phyloP scores from a whole-genome alignment of 768 basidiomycete species.

The Podaxis mareebaensis region DNA sequence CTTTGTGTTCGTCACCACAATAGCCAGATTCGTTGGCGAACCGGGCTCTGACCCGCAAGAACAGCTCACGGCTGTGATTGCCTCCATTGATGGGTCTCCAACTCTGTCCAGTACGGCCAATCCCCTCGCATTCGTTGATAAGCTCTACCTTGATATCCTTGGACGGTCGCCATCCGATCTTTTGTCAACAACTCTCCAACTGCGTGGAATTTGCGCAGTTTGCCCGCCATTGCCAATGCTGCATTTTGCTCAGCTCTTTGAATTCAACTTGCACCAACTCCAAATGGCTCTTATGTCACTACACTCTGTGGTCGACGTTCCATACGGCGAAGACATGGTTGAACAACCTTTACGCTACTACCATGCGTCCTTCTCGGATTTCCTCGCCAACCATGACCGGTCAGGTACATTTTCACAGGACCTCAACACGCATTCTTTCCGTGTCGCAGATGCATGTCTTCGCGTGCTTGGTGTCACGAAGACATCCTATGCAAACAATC shows the following conservation, averaged over 20 bases:
- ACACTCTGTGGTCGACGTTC: background rate
- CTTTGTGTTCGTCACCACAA: background rate
- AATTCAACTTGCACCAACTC: background rate
- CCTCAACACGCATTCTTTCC: background rate
- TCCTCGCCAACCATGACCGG: background rate
- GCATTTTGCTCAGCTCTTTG: background rate
- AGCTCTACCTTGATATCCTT: background rate
- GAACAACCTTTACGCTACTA: background rate
- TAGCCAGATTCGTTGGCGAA: background rate
- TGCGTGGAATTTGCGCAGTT: background rate
- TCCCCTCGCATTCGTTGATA: background rate
- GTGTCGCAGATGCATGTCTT: background rate
- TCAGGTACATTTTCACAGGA: background rate
- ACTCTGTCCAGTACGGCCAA: background rate
- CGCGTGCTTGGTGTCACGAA: background rate
- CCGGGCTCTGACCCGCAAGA: background rate
- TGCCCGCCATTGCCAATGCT: background rate
- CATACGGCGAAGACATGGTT: background rate
- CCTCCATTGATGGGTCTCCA: background rate
- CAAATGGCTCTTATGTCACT: background rate
- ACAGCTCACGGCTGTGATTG: background rate
- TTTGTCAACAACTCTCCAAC: background rate
- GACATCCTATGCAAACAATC: background rate
- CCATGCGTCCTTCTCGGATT: background rate
- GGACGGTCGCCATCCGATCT: background rate